Base-by-base conservation (phyloP, 345 rosid genomes). In the Toxicodendron radicans region DNA sequence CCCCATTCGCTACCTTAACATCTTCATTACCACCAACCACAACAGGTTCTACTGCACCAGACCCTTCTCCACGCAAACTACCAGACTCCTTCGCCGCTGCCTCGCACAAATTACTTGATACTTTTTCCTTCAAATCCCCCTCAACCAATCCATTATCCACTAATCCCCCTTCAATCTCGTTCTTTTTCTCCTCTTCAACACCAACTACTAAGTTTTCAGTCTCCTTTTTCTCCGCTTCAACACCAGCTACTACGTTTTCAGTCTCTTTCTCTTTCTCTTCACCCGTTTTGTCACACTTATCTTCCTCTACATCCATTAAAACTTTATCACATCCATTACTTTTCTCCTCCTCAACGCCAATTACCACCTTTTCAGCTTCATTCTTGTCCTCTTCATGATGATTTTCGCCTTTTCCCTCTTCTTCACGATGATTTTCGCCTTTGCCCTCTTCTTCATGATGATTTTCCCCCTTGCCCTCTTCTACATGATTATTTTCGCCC, bases 61-160 rank as follows among this genome's bases (percentile, higher is more conserved):
- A 43, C 58, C 70, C 71, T 24, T 71, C 85, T 76, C 79, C 79
- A 79, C 75, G 72, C 1, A 56, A 71, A 35, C 58, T 48, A 78
- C 27, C 73, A 3, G 59, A 16, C 24, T 70, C 74, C 48, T 63
- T 38, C 0, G 57, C 33, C 51, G 67, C 68, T 24, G 71, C 85
- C 76, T 81, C 79, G 77, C 75, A 72, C 1, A 51, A 69, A 45
- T 61, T 48, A 78, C 27, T 76, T 3, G 48, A 16, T 23, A 66
- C 74, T 52, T 63, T 63, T 23, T 63, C 76, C 52, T 62, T 66
- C 48, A 56, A 72, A 75, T 13, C 70, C 43, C 49, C 78, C 73
- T 56, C 54, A 9, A 18, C 56, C 33, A 67, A 43, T 46, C 60
- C 54, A 30, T 64, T 56, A 62, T 71, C 74, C 38, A n/a, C 24